Conservation (phyloP, 371 early-diverging fungal genomes). For the Parasitella parasitica region DNA sequence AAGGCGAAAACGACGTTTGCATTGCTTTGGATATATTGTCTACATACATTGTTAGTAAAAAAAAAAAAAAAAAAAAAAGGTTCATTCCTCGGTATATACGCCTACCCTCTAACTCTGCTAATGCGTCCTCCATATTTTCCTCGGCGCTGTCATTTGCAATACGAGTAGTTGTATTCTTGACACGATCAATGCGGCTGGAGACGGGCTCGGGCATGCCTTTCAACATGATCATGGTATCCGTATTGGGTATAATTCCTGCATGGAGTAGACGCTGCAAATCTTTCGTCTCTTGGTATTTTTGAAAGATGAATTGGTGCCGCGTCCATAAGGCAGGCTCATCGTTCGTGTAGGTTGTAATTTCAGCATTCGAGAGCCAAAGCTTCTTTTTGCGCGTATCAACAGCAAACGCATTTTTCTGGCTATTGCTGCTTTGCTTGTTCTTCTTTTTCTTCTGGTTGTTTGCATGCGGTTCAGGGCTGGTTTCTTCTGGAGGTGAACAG, state of each 20-base stretch:
- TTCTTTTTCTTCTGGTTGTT: background rate
- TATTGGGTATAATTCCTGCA: conserved; percentile 39
- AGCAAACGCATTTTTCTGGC: background rate
- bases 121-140: conserved; percentile 46
- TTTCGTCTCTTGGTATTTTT: conserved; percentile 37
- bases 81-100: too few species aligned
- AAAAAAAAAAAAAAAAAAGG: too few species aligned
- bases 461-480: background rate
- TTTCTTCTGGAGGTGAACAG: background rate
- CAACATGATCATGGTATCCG: conserved; percentile 42
- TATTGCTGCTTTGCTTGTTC: background rate
- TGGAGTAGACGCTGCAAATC: conserved; percentile 22
- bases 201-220: conserved; percentile 52
- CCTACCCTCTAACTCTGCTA: conserved; percentile 49
- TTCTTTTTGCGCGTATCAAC: background rate
- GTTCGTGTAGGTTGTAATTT: conserved; percentile 52
- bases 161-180: conserved; percentile 38
- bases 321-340: conserved; percentile 56
- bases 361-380: conserved; percentile 56
- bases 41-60: conserved; percentile 1
- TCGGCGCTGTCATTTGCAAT: conserved; percentile 32
- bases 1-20: conserved; percentile 47
- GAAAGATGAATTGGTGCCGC: conserved; percentile 52
- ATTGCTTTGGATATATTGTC: conserved; percentile 53
- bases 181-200: conserved; percentile 45